Evolutionary conservation across 2,329 filamentous ascomycete species (phyloP), one percentile per base, ranked within the genome.

Genomic region (Clarireedia sp.): DNA sequence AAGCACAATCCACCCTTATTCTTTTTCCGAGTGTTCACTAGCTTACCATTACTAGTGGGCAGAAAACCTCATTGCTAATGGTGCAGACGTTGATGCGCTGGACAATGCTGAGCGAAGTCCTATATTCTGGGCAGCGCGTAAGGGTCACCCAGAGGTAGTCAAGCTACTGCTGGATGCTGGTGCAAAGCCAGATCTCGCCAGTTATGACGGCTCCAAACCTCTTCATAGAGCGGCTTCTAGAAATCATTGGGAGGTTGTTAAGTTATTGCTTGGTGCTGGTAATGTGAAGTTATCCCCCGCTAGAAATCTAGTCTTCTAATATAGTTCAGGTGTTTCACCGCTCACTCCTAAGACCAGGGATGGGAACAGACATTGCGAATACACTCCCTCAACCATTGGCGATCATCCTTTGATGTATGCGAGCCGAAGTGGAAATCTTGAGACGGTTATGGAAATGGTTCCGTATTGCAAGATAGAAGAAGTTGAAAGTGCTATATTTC

Each of bases 171-270:
- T 64, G 5, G n/a, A 58, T 23, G 36, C 44, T 48, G 57, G 59
- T n/a, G 58, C 58, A 21, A 12, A 48, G 10, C 66, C 70, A 0
- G 51, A 71, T 6, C 63, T 65, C 0, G 14, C 50, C 0, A 60
- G 68, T 1, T 50, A 44, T 6, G 2, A 54, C 17, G 71, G 72
- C 0, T 44, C 62, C 0, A 70, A 59, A n/a, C 69, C 73, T 5
- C 56, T 75, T 1, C 69, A 74, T 51, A 6, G 57, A 23, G 72
- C 72, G 5, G 70, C 70, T 2, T 56, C 5, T 3, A 62, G 58
- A 8, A 71, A 72, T 38, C 65, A 69, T 54, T 50, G 57, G 3
- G 59, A 58, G 5, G 66, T 65, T 29, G 63, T 71, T 3, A 57
- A 52, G 16, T 52, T 63, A 1, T 59, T 75, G 3, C 56, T 75